Conservation (phyloP, 2,329 filamentous ascomycete genomes). For the Mariannaea sp. region DNA sequence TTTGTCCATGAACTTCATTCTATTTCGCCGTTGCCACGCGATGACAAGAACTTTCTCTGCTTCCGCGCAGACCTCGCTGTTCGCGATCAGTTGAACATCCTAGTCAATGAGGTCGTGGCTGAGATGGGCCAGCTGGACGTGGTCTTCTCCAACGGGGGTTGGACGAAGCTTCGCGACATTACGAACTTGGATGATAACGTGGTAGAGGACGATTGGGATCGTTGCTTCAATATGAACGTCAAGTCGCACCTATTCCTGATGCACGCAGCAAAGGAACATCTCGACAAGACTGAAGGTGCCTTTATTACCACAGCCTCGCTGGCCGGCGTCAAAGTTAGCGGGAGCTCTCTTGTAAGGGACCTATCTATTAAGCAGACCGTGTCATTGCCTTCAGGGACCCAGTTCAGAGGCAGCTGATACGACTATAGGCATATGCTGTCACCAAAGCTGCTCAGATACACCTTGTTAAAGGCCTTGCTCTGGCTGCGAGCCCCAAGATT, state of each 20-base stretch:
- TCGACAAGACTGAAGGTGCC: conserved; percentile 61
- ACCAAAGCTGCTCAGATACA: conserved; percentile 76
- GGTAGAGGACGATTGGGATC: conserved; percentile 64
- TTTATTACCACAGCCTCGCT: conserved; percentile 69
- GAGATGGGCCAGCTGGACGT: conserved; percentile 71
- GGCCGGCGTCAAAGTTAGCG: conserved; percentile 66
- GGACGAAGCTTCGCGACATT: conserved; percentile 54
- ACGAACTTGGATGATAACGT: conserved; percentile 56
- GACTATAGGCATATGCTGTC: conserved; percentile 72
- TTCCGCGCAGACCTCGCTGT: conserved; percentile 70
- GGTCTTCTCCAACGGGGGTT: conserved; percentile 74
- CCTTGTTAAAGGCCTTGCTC: conserved; percentile 58
- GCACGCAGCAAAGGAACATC: conserved; percentile 56
- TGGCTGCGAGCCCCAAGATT: conserved; percentile 58
- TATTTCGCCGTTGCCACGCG: conserved; percentile 45
- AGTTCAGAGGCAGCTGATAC: background rate
- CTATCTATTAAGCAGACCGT: background rate
- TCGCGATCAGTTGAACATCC: conserved; percentile 60
- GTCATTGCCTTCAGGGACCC: background rate
- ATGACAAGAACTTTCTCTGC: conserved; percentile 46
- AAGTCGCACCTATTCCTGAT: conserved; percentile 66
- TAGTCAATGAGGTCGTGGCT: conserved; percentile 63
- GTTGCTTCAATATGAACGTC: conserved; percentile 64
- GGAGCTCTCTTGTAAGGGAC: conserved; percentile 62
- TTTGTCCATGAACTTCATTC: conserved; percentile 60